Evolutionary conservation across 202 grass and related monocot species (phyloP).

Genomic region (Dendrocalamus latiflorus): DNA sequence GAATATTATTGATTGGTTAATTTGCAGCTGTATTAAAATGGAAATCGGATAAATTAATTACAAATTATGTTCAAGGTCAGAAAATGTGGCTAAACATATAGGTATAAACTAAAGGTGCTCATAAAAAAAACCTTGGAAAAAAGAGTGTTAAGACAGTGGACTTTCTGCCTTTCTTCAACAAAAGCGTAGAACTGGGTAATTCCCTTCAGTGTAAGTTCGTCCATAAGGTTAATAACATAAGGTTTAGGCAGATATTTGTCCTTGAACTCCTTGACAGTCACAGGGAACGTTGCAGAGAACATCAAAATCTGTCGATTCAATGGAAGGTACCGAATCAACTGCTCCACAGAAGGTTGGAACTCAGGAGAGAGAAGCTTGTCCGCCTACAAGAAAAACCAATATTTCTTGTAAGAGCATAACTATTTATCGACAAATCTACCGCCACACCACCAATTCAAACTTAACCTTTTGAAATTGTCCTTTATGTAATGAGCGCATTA

Average conservation of each 20-base stretch:
- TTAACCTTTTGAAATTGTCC: background rate
- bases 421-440: background rate
- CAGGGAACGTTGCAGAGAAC: too few species aligned
- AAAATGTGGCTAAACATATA: background rate
- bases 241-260: slow-evolving; percentile 75
- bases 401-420: background rate
- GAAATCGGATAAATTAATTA: background rate
- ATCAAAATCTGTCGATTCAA: too few species aligned
- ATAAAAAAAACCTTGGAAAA: slow-evolving; percentile 60
- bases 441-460: background rate
- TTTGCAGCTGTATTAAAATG: too few species aligned
- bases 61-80: background rate
- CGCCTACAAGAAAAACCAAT: slow-evolving; percentile 43
- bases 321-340: too few species aligned
- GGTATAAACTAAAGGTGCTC: background rate
- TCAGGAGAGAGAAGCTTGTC: too few species aligned
- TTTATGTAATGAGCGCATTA: background rate
- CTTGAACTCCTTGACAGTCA: slow-evolving; percentile 87
- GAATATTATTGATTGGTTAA: slow-evolving; percentile 94
- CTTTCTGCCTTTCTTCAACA: slow-evolving; percentile 91
- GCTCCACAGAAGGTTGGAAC: too few species aligned
- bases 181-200: slow-evolving; percentile 89
- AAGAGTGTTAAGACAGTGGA: slow-evolving; percentile 89
- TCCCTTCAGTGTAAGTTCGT: slow-evolving; percentile 85
- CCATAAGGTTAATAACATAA: slow-evolving; percentile 92